Percentiles rank a stretch among this genome's conserved stretches.
Evolutionary conservation across 768 basidiomycete species (phyloP).

Genomic region (Suillus plorans): DNA sequence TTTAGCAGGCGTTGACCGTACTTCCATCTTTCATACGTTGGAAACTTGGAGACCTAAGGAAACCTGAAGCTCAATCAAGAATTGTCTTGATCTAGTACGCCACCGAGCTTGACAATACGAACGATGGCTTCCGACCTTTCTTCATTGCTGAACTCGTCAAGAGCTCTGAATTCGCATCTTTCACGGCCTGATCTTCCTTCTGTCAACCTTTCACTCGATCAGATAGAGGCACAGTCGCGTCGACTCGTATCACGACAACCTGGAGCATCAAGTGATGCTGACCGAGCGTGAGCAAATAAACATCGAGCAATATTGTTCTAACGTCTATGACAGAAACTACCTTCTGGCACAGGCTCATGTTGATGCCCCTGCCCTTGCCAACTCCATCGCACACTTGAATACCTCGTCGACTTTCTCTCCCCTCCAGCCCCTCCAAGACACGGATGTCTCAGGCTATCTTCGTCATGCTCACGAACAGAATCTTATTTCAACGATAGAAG

Average conservation of each 20-base stretch:
- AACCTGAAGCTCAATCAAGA: not conserved
- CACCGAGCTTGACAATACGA: conserved; percentile 4
- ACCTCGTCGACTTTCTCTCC: conserved; percentile 83
- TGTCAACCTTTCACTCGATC: conserved; percentile 87
- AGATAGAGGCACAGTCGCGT: conserved; percentile 92
- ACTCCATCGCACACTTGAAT: conserved; percentile 81
- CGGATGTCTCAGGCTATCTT: conserved; percentile 90
- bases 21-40: not conserved
- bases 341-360: conserved; percentile 92
- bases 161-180: conserved; percentile 74
- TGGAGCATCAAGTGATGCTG: conserved; percentile 59
- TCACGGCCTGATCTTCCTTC: conserved; percentile 81
- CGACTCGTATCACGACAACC: conserved; percentile 76
- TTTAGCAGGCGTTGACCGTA: not conserved
- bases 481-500: conserved; percentile 91
- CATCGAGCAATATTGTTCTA: conserved; percentile 10
- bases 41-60: not conserved
- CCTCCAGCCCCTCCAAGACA: conserved; percentile 90
- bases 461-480: conserved; percentile 95
- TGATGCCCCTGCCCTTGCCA: conserved; percentile 84
- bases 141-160: conserved; percentile 68
- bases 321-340: conserved; percentile 61
- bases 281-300: conserved; percentile 61
- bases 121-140: conserved; percentile 52
- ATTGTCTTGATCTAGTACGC: not conserved